Evolutionary conservation across 2,329 filamentous ascomycete genomes (phyloP).

Genomic region (Xylaria sp.): DNA sequence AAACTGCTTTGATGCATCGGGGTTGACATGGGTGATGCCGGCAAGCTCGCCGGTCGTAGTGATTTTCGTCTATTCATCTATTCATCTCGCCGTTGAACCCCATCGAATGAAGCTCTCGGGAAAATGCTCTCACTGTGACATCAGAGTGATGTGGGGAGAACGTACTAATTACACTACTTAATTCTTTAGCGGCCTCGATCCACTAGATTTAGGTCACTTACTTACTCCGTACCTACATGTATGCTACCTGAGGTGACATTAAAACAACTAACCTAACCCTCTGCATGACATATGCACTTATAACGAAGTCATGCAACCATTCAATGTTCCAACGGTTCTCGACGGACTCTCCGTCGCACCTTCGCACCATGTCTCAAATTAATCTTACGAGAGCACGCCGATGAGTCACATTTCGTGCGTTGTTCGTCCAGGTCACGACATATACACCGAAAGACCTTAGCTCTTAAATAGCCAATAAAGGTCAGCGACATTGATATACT

Average conservation of each 20-base stretch:
- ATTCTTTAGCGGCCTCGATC: neutral
- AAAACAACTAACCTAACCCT: too few relatives aligned
- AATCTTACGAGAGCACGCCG: slow-evolving; percentile 12
- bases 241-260: too few relatives aligned
- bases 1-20: neutral
- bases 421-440: neutral
- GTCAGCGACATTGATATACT: neutral
- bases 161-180: too few relatives aligned
- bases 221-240: too few relatives aligned
- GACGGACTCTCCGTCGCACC: neutral
- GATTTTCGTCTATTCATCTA: slow-evolving; percentile 5
- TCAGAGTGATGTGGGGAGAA: slow-evolving; percentile 9
- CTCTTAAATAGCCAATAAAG: neutral
- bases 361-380: neutral
- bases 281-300: too few relatives aligned
- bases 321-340: slow-evolving; percentile 13
- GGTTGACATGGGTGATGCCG: neutral
- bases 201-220: slow-evolving; percentile 13
- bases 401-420: slow-evolving; percentile 23
- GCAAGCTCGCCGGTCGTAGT: slow-evolving; percentile 12
- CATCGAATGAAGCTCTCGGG: slow-evolving; percentile 1
- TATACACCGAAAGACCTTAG: neutral
- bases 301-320: neutral
- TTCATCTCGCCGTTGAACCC: slow-evolving; percentile 12
- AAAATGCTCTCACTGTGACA: neutral